Conservation (phyloP, 306 rosid genomes). For the Oemleria cerasiformis region DNA sequence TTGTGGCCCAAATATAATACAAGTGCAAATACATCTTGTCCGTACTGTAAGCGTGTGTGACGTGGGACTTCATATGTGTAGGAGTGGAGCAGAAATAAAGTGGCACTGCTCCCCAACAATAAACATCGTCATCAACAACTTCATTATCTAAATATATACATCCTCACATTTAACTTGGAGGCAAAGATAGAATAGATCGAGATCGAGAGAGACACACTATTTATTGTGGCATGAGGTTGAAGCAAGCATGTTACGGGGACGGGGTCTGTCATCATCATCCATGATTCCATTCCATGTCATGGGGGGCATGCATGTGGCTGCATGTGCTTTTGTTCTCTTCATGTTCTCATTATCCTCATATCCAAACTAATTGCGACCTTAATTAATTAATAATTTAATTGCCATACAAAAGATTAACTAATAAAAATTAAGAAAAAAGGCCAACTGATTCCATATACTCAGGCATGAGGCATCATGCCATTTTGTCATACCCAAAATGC, state of each 20-base stretch:
- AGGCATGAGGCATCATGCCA: neutral
- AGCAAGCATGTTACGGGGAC: conserved; percentile 14
- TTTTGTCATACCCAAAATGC: neutral
- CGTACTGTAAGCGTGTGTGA: neutral
- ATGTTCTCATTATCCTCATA: neutral
- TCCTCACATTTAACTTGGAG: conserved; percentile 31
- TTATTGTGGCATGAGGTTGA: conserved; percentile 33
- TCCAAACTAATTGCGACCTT: too few species aligned
- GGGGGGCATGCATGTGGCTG: conserved; percentile 24
- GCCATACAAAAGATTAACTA: too few species aligned
- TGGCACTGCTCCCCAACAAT: conserved; percentile 11
- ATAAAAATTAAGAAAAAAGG: neutral
- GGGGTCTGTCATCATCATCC: too few species aligned
- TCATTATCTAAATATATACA: too few species aligned
- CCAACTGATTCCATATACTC: neutral
- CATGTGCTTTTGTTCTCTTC: conserved; percentile 44
- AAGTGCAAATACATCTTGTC: neutral
- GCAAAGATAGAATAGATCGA: conserved; percentile 21
- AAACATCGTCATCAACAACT: neutral
- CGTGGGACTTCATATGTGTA: neutral
- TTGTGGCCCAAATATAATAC: neutral
- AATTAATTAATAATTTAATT: too few species aligned
- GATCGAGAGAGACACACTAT: neutral
- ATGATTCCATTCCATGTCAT: conserved; percentile 2
- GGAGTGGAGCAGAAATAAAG: conserved; percentile 28